Evolutionary conservation across 371 early-diverging fungal genomes (phyloP), one percentile per base, ranked within the genome.

Genomic region (Rhizopus microsporus): DNA sequence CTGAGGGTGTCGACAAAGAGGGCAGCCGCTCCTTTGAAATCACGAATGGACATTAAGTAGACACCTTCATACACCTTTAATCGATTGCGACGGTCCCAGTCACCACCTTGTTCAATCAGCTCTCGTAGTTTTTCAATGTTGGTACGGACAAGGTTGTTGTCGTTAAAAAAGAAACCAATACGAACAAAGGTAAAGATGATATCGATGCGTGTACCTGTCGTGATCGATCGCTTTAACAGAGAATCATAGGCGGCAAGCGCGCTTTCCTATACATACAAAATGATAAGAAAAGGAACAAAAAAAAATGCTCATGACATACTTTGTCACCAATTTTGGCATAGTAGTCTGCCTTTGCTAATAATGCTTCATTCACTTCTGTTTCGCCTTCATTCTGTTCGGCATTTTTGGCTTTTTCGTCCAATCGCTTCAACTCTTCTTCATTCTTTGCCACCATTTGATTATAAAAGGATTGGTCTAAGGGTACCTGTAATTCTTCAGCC

Each of bases 31-130:
- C 89, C 90, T 69, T 95, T 92, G 75, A 99, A 99, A 74, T 99
- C 91, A 51, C 99, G 91, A 61, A 91, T 88, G 16, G 95, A 91
- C 83, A 99, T 86, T 63, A 86, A 71, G 81, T 93, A 96, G 23
- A 98, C 81, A 51, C 96, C 99, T 67, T 98, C 93, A 68, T 99
- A 97, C 0, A 98, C 98, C 84, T 99, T 99, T 43, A 98, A 87
- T 56, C 99, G 89, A 81, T 99, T 99, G 60, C 98, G 90, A 62
- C 99, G 88, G 79, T 99, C 99, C 99, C 99, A 99, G 82, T 99
- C 99, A 30, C 99, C 98, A 38, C 98, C 98, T 75, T 94, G 92
- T 67, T 99, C 96, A 56, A 97, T 93, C 59, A 97, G 79, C 46
- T 93, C 77, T 73, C 74, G 90, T 82, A 63, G 84, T 88, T 75